Base-by-base conservation (phyloP, 2,329 filamentous ascomycete species). In the Coniosporium tulheliwenetii region DNA sequence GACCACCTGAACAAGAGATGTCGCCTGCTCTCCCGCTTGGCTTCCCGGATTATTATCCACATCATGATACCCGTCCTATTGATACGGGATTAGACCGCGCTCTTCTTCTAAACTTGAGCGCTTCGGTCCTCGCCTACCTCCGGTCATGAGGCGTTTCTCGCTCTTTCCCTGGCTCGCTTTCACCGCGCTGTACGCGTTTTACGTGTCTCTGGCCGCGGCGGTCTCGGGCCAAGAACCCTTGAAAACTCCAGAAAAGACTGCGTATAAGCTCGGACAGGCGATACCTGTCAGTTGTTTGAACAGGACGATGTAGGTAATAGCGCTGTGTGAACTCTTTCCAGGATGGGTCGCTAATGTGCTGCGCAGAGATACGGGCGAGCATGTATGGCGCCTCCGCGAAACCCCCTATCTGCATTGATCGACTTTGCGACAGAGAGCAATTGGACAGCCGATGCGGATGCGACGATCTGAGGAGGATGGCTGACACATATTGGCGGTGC, bases 331-430 rank as follows among this genome's bases (percentile, higher is more conserved):
- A 26, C 7, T 7, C 19, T 26, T 7, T 3, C 19, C 4, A 4
- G 19, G 19, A 26, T 26, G 3, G 19, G 7, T 32, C 10, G 5
- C 8, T 41, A 8, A 34, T 36, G n/a, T 39, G 43, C n/a, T 16
- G 14, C 3, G 36, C 56, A 91, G 84, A 53, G 84, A 93, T 52
- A 91, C 83, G 8, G 85, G 85, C 58, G 85, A 93, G 61, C 85
- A 93, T 60, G 65, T 69, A 62, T 45, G 64, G 48, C 31, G 31
- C 30, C n/a, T 39, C 29, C 36, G 19, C 19, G 19, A 26, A 26
- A 26, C 19, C 19, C 19, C 19, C 19, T 26, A 26, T 26, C 7
- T 5, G 5, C 39, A 32, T 30, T 36, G 37, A 41, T 16, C 9
- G 34, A 13, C 5, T 31, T n/a, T 30, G 15, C 30, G 12, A 30